Percentiles rank a stretch among this genome's conserved stretches.
Conservation (phyloP, 495 filamentous ascomycete species). For the Penicillium cosmopolitanum region DNA sequence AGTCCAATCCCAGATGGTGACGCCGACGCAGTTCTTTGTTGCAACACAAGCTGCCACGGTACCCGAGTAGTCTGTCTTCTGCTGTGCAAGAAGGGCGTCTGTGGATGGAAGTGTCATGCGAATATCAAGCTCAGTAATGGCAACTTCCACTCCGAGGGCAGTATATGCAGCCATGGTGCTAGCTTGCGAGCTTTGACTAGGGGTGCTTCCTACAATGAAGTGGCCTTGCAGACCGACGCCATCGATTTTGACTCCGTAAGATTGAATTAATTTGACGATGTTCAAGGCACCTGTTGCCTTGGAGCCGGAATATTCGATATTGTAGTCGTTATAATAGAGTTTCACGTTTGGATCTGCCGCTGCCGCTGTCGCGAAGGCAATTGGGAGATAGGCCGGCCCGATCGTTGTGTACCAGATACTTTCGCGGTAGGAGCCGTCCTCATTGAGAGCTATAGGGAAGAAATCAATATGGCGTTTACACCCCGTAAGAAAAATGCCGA, state of each 20-base stretch:
- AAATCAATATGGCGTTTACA: not conserved
- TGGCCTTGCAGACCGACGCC: conserved; percentile 69
- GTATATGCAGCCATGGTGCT: conserved; percentile 52
- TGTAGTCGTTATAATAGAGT: conserved; percentile 74
- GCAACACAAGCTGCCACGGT: conserved; percentile 62
- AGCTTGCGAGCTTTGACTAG: conserved; percentile 51
- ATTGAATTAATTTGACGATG: conserved; percentile 58
- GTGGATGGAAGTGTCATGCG: conserved; percentile 53
- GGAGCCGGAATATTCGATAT: conserved; percentile 58
- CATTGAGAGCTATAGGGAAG: conserved; percentile 37
- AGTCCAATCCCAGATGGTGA: conserved; percentile 70
- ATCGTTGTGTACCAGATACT: conserved; percentile 47
- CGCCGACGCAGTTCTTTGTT: conserved; percentile 62
- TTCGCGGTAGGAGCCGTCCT: conserved; percentile 49
- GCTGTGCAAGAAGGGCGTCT: conserved; percentile 52
- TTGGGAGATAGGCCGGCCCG: conserved; percentile 48
- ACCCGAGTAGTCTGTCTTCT: conserved; percentile 60
- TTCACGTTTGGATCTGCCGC: conserved; percentile 52
- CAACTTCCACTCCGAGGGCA: conserved; percentile 60
- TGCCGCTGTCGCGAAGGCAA: conserved; percentile 51
- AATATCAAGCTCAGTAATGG: conserved; percentile 66
- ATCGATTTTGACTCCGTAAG: conserved; percentile 60
- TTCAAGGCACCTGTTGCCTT: conserved; percentile 50
- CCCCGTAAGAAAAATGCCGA: not conserved
- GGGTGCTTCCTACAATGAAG: conserved; percentile 58